phyloP scores from a whole-genome alignment of 345 rosid genomes.

The Balakata baccata region DNA sequence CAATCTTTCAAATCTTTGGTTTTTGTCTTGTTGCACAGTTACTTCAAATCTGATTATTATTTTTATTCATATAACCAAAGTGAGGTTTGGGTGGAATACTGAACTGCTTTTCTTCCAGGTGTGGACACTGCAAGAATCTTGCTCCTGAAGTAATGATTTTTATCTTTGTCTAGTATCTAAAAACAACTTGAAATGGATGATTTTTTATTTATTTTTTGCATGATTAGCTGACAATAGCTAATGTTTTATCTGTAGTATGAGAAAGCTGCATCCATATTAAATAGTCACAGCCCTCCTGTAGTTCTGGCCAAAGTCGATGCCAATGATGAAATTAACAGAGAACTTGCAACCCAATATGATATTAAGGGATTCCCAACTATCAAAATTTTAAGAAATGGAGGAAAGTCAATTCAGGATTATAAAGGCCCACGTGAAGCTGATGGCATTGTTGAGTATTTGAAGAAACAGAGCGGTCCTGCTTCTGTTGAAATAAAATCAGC shows the following conservation, averaged over 20 bases:
- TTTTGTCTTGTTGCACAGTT: neutral
- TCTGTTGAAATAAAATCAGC: slow-evolving; percentile 66
- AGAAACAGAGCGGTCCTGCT: slow-evolving; percentile 93
- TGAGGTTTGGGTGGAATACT: neutral
- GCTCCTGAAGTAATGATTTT: slow-evolving; percentile 74
- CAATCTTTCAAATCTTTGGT: neutral
- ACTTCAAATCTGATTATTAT: neutral
- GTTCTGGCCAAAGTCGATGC: slow-evolving; percentile 91
- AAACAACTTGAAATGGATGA: neutral
- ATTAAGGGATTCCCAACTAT: slow-evolving; percentile 87
- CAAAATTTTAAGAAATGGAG: slow-evolving; percentile 82
- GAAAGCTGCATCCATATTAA: slow-evolving; percentile 84
- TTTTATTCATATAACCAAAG: neutral
- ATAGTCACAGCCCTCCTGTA: slow-evolving; percentile 56
- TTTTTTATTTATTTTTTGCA: neutral
- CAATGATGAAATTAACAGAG: slow-evolving; percentile 65
- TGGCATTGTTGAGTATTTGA: slow-evolving; percentile 73
- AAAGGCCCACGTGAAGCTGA: slow-evolving; percentile 97
- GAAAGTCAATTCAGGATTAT: slow-evolving; percentile 71
- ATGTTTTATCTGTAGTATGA: slow-evolving; percentile 52
- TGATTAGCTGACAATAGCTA: neutral
- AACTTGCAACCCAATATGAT: slow-evolving; percentile 48
- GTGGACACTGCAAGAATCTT: slow-evolving; percentile 91
- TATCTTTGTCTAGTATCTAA: neutral
- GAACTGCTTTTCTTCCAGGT: slow-evolving; percentile 45